Conservation (phyloP, 139 green algal species). For the Astrephomene gubernaculifera region DNA sequence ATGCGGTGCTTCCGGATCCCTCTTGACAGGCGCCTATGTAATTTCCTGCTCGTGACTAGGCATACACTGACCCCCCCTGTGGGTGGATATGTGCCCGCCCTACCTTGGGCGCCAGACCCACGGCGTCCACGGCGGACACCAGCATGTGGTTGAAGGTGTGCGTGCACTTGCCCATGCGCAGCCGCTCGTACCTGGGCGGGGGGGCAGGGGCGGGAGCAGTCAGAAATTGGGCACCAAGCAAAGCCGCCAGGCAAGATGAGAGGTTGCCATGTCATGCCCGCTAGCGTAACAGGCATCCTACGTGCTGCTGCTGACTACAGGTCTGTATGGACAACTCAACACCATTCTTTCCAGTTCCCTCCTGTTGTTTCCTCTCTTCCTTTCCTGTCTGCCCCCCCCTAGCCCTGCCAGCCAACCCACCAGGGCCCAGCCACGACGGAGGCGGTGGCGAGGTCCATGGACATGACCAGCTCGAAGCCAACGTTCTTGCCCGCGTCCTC, state of each 20-base stretch:
- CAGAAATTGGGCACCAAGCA: too few relatives aligned
- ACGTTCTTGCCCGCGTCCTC: constrained; percentile 87
- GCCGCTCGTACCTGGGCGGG: constrained; percentile 47
- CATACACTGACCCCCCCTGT: neutral
- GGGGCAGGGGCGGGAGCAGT: neutral
- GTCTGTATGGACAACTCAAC: too few relatives aligned
- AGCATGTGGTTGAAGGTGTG: constrained; percentile 73
- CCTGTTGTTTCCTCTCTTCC: too few relatives aligned
- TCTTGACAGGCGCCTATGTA: too few relatives aligned
- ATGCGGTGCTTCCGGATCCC: too few relatives aligned
- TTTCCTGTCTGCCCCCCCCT: too few relatives aligned
- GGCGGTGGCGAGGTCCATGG: constrained; percentile 58
- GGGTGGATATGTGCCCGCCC: neutral
- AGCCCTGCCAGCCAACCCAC: constrained; percentile 33
- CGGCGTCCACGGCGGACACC: constrained; percentile 74
- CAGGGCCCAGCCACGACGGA: constrained; percentile 52
- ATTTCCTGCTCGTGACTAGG: too few relatives aligned
- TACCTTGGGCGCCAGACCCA: constrained; percentile 83
- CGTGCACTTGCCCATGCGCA: constrained; percentile 46
- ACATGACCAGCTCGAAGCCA: constrained; percentile 79
- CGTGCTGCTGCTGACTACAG: too few relatives aligned
- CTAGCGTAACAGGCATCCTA: too few relatives aligned
- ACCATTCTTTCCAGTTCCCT: too few relatives aligned
- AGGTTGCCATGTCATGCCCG: too few relatives aligned
- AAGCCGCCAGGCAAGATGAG: too few relatives aligned